Evolutionary conservation across 2,329 filamentous ascomycete genomes (phyloP).

Genomic region (Calonectria pteridis): DNA sequence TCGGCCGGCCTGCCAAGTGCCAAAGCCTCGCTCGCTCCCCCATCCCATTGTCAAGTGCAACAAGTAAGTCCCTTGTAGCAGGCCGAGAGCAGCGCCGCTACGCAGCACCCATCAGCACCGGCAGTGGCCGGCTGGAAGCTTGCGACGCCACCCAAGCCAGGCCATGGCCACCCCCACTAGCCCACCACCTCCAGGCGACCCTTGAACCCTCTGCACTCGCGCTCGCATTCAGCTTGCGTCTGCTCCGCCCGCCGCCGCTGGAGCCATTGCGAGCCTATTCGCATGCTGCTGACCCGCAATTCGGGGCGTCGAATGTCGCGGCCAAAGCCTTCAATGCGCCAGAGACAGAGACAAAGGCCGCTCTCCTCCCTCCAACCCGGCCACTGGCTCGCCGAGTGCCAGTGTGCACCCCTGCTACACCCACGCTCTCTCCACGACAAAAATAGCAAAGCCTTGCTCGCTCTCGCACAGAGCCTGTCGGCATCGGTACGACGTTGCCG

Average conservation of each 20-base stretch:
- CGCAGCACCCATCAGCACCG: conserved; percentile 13
- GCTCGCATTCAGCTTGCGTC: conserved; percentile 15
- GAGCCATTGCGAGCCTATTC: background rate
- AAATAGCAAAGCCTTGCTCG: conserved; percentile 11
- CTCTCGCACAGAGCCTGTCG: background rate
- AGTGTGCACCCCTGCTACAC: background rate
- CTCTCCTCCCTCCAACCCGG: background rate
- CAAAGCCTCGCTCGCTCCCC: background rate
- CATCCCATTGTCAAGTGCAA: background rate
- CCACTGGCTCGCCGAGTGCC: background rate
- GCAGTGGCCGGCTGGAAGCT: conserved; percentile 13
- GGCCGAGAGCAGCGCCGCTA: conserved; percentile 1
- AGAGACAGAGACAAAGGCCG: background rate
- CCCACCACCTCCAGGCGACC: background rate
- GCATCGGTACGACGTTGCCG: conserved; percentile 12
- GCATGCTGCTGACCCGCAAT: background rate
- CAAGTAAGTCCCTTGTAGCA: conserved; percentile 2
- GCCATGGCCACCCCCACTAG: conserved; percentile 14
- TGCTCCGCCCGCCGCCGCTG: background rate
- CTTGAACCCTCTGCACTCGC: conserved; percentile 4
- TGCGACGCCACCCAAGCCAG: conserved; percentile 14
- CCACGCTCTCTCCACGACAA: background rate
- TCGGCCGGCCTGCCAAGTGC: background rate
- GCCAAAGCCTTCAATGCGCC: conserved; percentile 2
- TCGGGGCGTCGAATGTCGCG: background rate